Evolutionary conservation across 306 rosid genomes (phyloP), one percentile per base, ranked within the genome.

Genomic region (Quillaja saponaria): DNA sequence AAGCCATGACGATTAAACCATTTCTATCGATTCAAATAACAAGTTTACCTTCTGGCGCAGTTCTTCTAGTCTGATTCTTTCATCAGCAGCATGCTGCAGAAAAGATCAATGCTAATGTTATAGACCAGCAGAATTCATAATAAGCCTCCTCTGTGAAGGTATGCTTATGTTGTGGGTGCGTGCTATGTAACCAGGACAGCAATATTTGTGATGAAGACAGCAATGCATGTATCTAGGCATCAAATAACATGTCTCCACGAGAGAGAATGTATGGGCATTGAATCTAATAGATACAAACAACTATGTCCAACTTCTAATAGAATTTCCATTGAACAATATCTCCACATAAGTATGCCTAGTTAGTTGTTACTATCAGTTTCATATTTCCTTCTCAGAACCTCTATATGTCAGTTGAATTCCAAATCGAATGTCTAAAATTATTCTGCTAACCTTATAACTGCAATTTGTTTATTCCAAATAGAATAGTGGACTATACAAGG

Each of bases 41-140:
- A 55, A 19, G 49, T 56, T 71, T 66, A 91, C 97, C 96, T 88
- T 88, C 62, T 80, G 84, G 62, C 90, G 91, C 69, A 91, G 69
- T 71, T 91, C 97, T 84, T 91, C 96, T 61, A 91, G 67, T 58
- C 88, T 80, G 51, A 91, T 88, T 82, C 96, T 84, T 82, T 91
- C 97, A 73, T 91, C 97, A 59, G 95, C 97, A 63, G 97, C 96
- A 69, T 91, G 96, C 97, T 91, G 90, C 25, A 50, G 68, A 64
- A 60, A 69, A 61, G 18, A 55, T n/a, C n/a, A n/a, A n/a, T n/a
- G n/a, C n/a, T n/a, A n/a, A n/a, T n/a, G n/a, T n/a, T n/a, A n/a
- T n/a, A n/a, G n/a, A n/a, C n/a, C n/a, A n/a, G n/a, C n/a, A n/a
- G n/a, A n/a, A n/a, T n/a, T n/a, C n/a, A n/a, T n/a, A n/a, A n/a